A percentile compares a stretch with the other conserved stretches of the same genome.
phyloP scores from a whole-genome alignment of 106 monocot genomes.

The Allium fistulosum region DNA sequence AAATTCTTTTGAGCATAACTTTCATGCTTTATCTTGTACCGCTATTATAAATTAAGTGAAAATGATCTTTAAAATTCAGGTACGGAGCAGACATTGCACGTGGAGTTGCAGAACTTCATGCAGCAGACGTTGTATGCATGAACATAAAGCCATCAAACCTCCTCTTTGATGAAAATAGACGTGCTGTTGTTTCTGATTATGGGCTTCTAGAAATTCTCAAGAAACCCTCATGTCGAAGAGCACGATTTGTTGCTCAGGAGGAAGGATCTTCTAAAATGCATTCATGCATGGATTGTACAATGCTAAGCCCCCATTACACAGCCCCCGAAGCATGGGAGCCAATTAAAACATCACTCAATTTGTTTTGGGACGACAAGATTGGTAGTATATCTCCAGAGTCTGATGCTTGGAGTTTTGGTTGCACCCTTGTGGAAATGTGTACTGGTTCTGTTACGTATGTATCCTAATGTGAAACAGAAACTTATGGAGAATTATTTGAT shows the following conservation, averaged over 20 bases:
- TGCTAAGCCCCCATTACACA: slow-evolving; percentile 83
- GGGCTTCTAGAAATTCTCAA: slow-evolving; percentile 91
- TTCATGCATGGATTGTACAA: slow-evolving; percentile 86
- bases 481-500: neutral
- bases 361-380: slow-evolving; percentile 89
- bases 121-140: slow-evolving; percentile 93
- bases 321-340: slow-evolving; percentile 99
- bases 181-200: slow-evolving; percentile 90
- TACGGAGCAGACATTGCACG: slow-evolving; percentile 99
- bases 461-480: slow-evolving; percentile 4
- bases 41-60: neutral
- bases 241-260: slow-evolving; percentile 27
- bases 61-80: slow-evolving; percentile 23
- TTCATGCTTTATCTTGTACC: neutral
- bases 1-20: neutral
- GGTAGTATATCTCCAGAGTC: slow-evolving; percentile 80
- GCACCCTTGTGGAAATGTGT: slow-evolving; percentile 97
- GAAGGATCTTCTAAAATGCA: slow-evolving; percentile 64
- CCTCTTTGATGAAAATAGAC: slow-evolving; percentile 70
- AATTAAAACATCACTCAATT: slow-evolving; percentile 65
- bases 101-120: slow-evolving; percentile 97
- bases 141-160: slow-evolving; percentile 96
- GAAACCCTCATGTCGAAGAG: slow-evolving; percentile 64
- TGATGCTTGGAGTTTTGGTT: slow-evolving; percentile 99
- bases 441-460: slow-evolving; percentile 98